A percentile compares a stretch with the other conserved stretches of the same genome.
phyloP scores from a whole-genome alignment of 2,329 filamentous ascomycete genomes.

The Scleromitrula shiraiana region DNA sequence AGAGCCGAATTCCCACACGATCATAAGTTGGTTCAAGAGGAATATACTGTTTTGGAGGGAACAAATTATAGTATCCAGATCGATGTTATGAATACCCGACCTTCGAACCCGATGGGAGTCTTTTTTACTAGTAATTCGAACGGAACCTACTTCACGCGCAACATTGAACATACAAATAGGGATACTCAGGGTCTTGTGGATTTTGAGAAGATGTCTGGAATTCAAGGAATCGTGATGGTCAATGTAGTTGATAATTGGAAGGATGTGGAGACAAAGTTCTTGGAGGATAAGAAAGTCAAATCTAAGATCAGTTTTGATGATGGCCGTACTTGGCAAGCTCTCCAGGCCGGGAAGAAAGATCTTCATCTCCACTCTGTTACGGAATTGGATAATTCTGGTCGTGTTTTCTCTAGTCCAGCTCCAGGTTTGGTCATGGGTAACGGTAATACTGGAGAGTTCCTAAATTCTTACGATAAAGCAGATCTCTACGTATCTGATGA shows the following conservation, averaged over 20 bases:
- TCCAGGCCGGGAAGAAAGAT: slow-evolving; percentile 56
- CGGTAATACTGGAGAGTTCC: slow-evolving; percentile 74
- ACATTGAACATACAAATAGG: slow-evolving; percentile 87
- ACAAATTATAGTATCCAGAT: slow-evolving; percentile 98
- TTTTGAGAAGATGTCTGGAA: slow-evolving; percentile 86
- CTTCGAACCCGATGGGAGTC: slow-evolving; percentile 67
- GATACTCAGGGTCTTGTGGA: slow-evolving; percentile 71
- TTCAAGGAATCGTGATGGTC: slow-evolving; percentile 86
- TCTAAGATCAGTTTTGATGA: slow-evolving; percentile 93
- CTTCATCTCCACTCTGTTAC: slow-evolving; percentile 93
- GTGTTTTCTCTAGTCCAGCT: slow-evolving; percentile 87
- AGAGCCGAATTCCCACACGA: slow-evolving; percentile 79
- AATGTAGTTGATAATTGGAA: slow-evolving; percentile 85
- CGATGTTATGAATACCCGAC: slow-evolving; percentile 69
- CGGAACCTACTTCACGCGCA: slow-evolving; percentile 90
- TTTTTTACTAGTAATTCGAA: slow-evolving; percentile 96
- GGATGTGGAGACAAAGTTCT: slow-evolving; percentile 50
- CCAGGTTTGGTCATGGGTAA: slow-evolving; percentile 91
- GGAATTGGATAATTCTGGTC: slow-evolving; percentile 70
- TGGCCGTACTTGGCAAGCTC: slow-evolving; percentile 70
- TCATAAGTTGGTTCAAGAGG: slow-evolving; percentile 73
- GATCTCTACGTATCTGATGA: slow-evolving; percentile 86
- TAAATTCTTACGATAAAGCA: slow-evolving; percentile 64
- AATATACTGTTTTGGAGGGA: slow-evolving; percentile 90
- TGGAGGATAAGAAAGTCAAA: slow-evolving; percentile 57